Base-by-base conservation (phyloP, 2,329 filamentous ascomycete genomes). In the Juglanconis juglandina region DNA sequence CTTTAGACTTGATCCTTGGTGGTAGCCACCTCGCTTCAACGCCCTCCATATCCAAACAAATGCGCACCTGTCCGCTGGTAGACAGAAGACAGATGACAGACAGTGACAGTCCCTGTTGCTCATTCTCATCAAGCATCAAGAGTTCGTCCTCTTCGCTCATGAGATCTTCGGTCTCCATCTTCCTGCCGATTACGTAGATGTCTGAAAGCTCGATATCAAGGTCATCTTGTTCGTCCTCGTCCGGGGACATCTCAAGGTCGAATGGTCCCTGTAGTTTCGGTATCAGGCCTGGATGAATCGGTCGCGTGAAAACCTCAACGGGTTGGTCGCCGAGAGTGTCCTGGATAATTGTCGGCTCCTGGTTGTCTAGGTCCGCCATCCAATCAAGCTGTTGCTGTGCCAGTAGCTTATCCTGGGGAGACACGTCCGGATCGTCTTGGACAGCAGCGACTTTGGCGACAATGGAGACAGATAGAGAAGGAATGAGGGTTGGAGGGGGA, bases 391-490 rank as follows among this genome's bases (percentile, higher is more conserved):
- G 86, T 67, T 88, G 86, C 68, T 87, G 84, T 1, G 82, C 82
- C 39, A 88, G 73, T 3, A 84, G 74, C 69, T 81, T 87, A 41
- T 79, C 79, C 33, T 78, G 75, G 30, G 81, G 75, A 4, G 84
- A 77, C 17, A 83, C 76, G 2, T 76, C 71, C 1, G 81, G 78
- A 65, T 88, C 84, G 65, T 87, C 85, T 65, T 88, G 85, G 46
- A 84, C 78, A 3, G 82, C 81, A 2, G 81, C 86, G 11, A 89
- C 76, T 65, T 91, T 92, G 44, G 90, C 87, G 33, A 96, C 87
- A 60, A 96, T 90, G 8, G 90, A 90, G 1, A 94, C 87, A 1
- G 91, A 91, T 30, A 97, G 80, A 0, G 92, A 92, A 2, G 92
- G 90, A 13, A 96, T 86, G 37, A 95, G 79, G 0, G 89, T 89